Conservation (phyloP, 208 protist genomes). For the Porcisia hertigi region DNA sequence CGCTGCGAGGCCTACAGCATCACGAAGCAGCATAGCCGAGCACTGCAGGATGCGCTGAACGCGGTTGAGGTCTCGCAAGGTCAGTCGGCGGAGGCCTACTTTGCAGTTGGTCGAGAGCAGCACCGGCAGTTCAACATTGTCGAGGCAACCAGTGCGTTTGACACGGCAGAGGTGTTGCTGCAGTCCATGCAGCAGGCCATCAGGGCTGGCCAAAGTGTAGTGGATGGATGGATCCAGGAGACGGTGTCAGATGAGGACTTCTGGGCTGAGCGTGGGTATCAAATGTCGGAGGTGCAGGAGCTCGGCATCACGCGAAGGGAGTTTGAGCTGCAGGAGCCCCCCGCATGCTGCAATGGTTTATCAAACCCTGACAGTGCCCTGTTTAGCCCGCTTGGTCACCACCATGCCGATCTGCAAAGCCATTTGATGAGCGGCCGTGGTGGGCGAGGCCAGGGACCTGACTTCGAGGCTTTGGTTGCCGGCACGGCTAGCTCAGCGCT, state of each 20-base stretch:
- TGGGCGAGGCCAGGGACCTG: background rate
- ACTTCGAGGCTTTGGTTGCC: background rate
- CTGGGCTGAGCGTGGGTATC: conserved; percentile 72
- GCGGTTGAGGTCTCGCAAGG: conserved; percentile 53
- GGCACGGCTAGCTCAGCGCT: background rate
- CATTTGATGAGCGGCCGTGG: background rate
- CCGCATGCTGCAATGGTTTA: background rate
- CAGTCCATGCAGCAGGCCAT: conserved; percentile 34
- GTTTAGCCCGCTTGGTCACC: conserved; percentile 3
- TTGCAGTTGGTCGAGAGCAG: conserved; percentile 64
- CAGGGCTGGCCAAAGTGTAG: conserved; percentile 17
- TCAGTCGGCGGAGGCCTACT: conserved; percentile 70
- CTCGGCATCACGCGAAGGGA: conserved; percentile 44
- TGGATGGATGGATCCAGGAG: conserved; percentile 36
- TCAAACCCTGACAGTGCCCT: conserved; percentile 10
- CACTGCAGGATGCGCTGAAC: conserved; percentile 57
- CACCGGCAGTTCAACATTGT: conserved; percentile 50
- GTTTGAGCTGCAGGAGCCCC: conserved; percentile 48
- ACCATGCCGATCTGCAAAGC: background rate
- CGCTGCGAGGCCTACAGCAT: conserved; percentile 64
- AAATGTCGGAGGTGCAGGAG: conserved; percentile 43
- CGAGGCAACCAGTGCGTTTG: conserved; percentile 62
- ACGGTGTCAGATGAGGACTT: conserved; percentile 55
- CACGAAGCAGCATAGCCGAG: conserved; percentile 58
- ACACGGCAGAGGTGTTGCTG: conserved; percentile 60